Conservation (phyloP, 495 filamentous ascomycete species). For the Tuber calosporum region DNA sequence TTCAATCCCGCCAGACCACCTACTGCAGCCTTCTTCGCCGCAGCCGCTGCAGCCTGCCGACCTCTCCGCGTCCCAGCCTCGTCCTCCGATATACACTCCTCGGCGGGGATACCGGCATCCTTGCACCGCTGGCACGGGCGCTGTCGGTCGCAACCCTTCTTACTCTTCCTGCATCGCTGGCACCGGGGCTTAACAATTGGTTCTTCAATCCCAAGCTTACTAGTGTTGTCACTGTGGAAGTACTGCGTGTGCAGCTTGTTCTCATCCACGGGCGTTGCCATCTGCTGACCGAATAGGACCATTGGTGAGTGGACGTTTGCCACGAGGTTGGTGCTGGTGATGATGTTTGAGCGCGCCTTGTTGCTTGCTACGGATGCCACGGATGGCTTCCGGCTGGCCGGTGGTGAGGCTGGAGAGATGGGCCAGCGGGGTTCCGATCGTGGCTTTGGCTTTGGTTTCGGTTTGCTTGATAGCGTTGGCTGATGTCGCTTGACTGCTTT, state of each 20-base stretch:
- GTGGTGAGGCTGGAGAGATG: slow-evolving; percentile 64
- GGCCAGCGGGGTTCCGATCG: slow-evolving; percentile 44
- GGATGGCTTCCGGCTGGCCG: slow-evolving; percentile 69
- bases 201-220: slow-evolving; percentile 65
- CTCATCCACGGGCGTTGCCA: slow-evolving; percentile 27
- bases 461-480: slow-evolving; percentile 34
- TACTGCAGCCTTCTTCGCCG: slow-evolving; percentile 34
- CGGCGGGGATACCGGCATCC: slow-evolving; percentile 85
- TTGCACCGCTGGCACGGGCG: slow-evolving; percentile 90
- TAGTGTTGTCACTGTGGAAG: slow-evolving; percentile 50
- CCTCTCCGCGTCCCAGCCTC: slow-evolving; percentile 94
- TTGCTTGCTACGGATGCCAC: slow-evolving; percentile 58
- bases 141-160: slow-evolving; percentile 96
- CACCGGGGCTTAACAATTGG: slow-evolving; percentile 91
- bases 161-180: slow-evolving; percentile 97
- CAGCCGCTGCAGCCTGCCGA: slow-evolving; percentile 56
- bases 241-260: slow-evolving; percentile 3
- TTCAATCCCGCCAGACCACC: slow-evolving; percentile 22
- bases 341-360: slow-evolving; percentile 33
- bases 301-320: slow-evolving; percentile 13
- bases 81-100: slow-evolving; percentile 92
- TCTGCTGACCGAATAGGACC: slow-evolving; percentile 27
- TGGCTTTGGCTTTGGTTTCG: slow-evolving; percentile 46
- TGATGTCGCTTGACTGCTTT: slow-evolving; percentile 37
- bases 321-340: slow-evolving; percentile 21